phyloP scores from a whole-genome alignment of 1,139 yeast species.

The Pichia terricola region DNA sequence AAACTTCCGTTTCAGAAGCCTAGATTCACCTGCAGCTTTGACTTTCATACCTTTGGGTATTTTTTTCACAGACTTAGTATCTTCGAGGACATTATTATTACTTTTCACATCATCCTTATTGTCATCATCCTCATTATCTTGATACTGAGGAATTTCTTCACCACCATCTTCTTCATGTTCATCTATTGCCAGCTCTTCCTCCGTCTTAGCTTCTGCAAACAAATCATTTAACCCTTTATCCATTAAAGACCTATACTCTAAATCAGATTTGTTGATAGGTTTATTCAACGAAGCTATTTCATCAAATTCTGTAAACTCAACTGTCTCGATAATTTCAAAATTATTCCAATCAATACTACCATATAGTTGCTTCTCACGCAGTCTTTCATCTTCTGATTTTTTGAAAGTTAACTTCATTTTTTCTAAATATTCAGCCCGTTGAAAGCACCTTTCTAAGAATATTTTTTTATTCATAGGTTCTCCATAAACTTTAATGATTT shows the following conservation, averaged over 20 bases:
- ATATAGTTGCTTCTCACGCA: conserved; percentile 40
- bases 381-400: conserved; percentile 21
- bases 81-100: background rate
- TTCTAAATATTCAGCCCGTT: conserved; percentile 49
- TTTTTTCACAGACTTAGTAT: background rate
- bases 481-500: conserved; percentile 11
- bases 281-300: conserved; percentile 48
- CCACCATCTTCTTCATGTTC: background rate
- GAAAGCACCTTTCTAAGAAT: conserved; percentile 43
- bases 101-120: background rate
- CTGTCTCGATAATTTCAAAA: conserved; percentile 59
- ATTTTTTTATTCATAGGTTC: conserved; percentile 15
- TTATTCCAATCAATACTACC: conserved; percentile 88
- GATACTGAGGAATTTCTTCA: conserved; percentile 5
- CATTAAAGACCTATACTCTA: conserved; percentile 54
- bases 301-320: conserved; percentile 61
- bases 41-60: conserved; percentile 54
- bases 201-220: conserved; percentile 2
- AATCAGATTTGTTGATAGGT: conserved; percentile 52
- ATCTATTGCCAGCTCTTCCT: conserved; percentile 1
- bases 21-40: conserved; percentile 58
- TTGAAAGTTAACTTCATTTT: conserved; percentile 28
- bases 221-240: conserved; percentile 25
- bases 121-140: conserved; percentile 2
- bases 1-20: conserved; percentile 29